Conservation (phyloP, 2,329 filamentous ascomycete genomes). For the Pyricularia pennisetigena region DNA sequence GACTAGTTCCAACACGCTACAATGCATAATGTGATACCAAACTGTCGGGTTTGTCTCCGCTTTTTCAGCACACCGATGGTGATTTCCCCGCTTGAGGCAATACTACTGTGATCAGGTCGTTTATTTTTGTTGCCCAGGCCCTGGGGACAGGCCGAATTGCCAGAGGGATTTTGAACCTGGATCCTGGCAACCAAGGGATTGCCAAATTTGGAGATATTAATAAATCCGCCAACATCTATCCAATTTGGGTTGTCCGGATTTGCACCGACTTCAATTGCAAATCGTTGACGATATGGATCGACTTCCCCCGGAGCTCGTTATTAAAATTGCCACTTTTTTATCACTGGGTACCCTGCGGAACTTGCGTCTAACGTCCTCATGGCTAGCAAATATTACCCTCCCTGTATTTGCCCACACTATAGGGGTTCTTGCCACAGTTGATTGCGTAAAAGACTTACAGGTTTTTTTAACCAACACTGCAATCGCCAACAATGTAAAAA, state of each 20-base stretch:
- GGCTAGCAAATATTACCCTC: no score
- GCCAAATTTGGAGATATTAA: background rate
- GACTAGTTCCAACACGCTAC: background rate
- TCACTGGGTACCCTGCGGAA: no score
- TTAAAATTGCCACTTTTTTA: no score
- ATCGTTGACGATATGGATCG: no score
- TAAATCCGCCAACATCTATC: background rate
- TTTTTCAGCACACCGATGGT: background rate
- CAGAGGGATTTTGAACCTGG: background rate
- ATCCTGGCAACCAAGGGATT: background rate
- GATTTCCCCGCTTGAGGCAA: background rate
- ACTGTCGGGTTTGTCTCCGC: background rate
- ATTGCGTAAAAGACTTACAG: no score
- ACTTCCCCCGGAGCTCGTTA: no score
- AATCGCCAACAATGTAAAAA: no score
- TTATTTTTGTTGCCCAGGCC: background rate
- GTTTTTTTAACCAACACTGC: no score
- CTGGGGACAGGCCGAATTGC: background rate
- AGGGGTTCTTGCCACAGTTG: no score
- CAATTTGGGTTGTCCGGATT: background rate
- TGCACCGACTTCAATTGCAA: background rate
- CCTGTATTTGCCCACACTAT: no score
- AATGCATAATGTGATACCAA: background rate
- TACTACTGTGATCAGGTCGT: background rate
- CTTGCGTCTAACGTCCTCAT: no score